These are phyloP conservation scores for Nigrospora osmanthi DNA, from an alignment of 2,329 filamentous ascomycete genomes.

Conservation along the genomic window DNA sequence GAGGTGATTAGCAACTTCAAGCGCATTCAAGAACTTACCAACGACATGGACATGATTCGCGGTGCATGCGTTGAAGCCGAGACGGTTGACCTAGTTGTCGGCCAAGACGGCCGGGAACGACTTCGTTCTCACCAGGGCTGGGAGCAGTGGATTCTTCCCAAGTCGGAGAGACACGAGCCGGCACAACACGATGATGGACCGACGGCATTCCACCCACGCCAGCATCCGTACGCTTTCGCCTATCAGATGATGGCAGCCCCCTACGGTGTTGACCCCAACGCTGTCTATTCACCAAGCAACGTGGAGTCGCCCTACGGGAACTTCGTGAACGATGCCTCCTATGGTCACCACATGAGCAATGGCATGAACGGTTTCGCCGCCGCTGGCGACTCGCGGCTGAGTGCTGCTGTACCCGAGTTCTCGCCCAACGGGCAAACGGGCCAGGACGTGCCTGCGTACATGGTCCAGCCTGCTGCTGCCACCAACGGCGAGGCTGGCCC, in stretches of 20 bases:
- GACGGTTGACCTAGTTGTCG: slow-evolving; percentile 65
- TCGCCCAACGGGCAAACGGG: slow-evolving; percentile 27
- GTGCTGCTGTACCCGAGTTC: slow-evolving; percentile 57
- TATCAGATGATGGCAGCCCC: slow-evolving; percentile 12
- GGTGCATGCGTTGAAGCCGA: slow-evolving; percentile 65
- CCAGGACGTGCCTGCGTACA: neutral
- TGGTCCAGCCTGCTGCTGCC: neutral
- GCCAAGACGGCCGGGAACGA: slow-evolving; percentile 71
- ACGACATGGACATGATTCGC: slow-evolving; percentile 66
- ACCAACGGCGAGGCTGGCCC: neutral
- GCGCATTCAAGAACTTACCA: slow-evolving; percentile 66
- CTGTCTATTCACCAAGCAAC: slow-evolving; percentile 19
- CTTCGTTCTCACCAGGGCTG: slow-evolving; percentile 69
- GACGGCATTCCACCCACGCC: slow-evolving; percentile 23
- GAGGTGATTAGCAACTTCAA: slow-evolving; percentile 79
- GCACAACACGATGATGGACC: slow-evolving; percentile 64
- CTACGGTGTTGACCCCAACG: slow-evolving; percentile 16
- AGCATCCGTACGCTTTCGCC: slow-evolving; percentile 13
- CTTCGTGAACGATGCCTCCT: slow-evolving; percentile 22
- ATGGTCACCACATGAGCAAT: slow-evolving; percentile 20
- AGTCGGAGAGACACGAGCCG: slow-evolving; percentile 62
- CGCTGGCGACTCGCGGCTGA: slow-evolving; percentile 42
- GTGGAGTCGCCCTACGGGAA: slow-evolving; percentile 18
- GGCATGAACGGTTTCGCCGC: slow-evolving; percentile 14
- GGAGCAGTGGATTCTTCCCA: slow-evolving; percentile 70